phyloP scores from a whole-genome alignment of 2,329 filamentous ascomycete genomes.

The Aspergillus carbonarius region DNA sequence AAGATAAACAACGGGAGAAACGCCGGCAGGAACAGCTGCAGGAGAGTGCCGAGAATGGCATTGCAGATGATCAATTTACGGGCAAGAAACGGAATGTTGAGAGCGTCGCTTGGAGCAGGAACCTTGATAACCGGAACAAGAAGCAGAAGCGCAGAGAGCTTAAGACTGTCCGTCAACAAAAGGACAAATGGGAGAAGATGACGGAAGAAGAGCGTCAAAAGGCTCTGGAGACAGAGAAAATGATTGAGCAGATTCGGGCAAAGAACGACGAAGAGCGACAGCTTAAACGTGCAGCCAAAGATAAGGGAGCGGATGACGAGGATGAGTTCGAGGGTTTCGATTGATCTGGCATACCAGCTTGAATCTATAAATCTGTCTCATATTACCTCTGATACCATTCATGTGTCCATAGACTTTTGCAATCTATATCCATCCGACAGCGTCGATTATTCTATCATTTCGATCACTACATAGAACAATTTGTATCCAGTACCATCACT shows the following conservation, averaged over 20 bases:
- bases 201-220: conserved; percentile 68
- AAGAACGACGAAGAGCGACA: conserved; percentile 48
- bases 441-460: too few relatives aligned
- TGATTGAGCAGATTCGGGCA: conserved; percentile 64
- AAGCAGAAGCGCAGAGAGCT: conserved; percentile 64
- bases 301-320: conserved; percentile 17
- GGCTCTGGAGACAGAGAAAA: conserved; percentile 60
- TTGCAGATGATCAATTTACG: conserved; percentile 36
- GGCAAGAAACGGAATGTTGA: conserved; percentile 57
- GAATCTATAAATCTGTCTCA: neutral
- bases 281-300: conserved; percentile 19
- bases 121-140: conserved; percentile 64
- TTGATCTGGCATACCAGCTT: conserved; percentile 15
- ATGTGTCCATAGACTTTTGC: neutral
- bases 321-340: conserved; percentile 62
- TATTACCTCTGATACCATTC: conserved; percentile 1
- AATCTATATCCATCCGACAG: too few relatives aligned
- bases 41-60: conserved; percentile 44
- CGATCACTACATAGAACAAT: too few relatives aligned
- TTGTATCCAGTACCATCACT: too few relatives aligned
- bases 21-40: conserved; percentile 59
- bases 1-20: conserved; percentile 69
- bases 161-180: conserved; percentile 63
- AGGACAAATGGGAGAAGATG: conserved; percentile 63
- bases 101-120: conserved; percentile 71